Evolutionary conservation across 1,284 basidiomycete genomes (phyloP).

Genomic region (Spongispora temasekensis): DNA sequence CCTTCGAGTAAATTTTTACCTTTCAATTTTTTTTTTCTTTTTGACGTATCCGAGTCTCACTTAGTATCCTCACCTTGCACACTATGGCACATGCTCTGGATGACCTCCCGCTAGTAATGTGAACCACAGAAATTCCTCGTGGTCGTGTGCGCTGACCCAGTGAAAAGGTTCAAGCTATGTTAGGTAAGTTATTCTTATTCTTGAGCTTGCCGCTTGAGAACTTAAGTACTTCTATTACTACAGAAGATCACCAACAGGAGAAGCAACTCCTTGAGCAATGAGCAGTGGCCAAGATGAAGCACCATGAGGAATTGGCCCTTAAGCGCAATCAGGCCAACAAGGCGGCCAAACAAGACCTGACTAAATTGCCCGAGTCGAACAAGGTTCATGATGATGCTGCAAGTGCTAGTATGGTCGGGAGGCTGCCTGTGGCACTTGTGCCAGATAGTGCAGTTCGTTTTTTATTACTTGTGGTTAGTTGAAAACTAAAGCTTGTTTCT

Average conservation of each 20-base stretch:
- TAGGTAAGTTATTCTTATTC: not conserved
- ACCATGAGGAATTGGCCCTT: not conserved
- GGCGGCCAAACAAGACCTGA: not conserved
- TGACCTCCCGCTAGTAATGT: too few species aligned
- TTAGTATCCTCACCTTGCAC: too few species aligned
- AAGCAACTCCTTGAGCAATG: too few species aligned
- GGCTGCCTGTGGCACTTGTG: not conserved
- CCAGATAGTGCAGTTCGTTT: not conserved
- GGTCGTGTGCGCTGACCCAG: not conserved
- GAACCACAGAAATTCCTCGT: not conserved
- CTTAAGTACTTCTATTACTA: too few species aligned
- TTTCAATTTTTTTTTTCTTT: too few species aligned
- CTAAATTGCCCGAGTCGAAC: not conserved
- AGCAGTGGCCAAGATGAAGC: not conserved
- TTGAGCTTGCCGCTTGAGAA: too few species aligned
- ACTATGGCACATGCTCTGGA: too few species aligned
- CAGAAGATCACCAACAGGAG: too few species aligned
- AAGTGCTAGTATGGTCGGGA: not conserved
- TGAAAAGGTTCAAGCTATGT: conserved; percentile 3
- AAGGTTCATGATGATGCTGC: not conserved
- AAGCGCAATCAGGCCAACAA: not conserved
- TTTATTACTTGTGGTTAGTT: not conserved
- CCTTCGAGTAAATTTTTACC: too few species aligned
- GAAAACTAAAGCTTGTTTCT: not conserved
- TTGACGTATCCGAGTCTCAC: too few species aligned